Evolutionary conservation across 2,329 filamentous ascomycete genomes (phyloP).

Genomic region (Cercospora beticola): DNA sequence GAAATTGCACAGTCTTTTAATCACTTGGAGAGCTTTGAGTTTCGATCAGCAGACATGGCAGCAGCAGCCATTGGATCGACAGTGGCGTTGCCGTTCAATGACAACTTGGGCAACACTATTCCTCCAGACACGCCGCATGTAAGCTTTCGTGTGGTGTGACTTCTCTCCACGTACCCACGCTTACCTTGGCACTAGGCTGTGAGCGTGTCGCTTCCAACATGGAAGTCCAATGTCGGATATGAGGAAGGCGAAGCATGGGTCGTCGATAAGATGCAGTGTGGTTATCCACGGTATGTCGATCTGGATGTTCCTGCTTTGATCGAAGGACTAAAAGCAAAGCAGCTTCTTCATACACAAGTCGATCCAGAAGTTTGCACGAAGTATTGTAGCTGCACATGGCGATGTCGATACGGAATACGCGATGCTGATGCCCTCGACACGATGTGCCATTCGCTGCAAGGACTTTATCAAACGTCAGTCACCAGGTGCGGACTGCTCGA

Average conservation of each 20-base stretch:
- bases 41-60: background rate
- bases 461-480: slow-evolving; percentile 68
- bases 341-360: slow-evolving; percentile 90
- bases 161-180: background rate
- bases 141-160: slow-evolving; percentile 40
- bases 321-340: background rate
- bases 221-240: slow-evolving; percentile 86
- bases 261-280: slow-evolving; percentile 78
- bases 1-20: background rate
- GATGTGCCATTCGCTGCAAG: slow-evolving; percentile 69
- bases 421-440: slow-evolving; percentile 77
- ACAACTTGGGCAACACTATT: slow-evolving; percentile 63
- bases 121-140: slow-evolving; percentile 78
- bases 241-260: slow-evolving; percentile 91
- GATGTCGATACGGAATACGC: slow-evolving; percentile 60
- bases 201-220: slow-evolving; percentile 92
- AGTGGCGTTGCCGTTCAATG: slow-evolving; percentile 35
- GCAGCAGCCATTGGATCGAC: slow-evolving; percentile 20
- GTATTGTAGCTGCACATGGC: slow-evolving; percentile 66
- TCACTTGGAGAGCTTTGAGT: background rate
- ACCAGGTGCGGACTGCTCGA: slow-evolving; percentile 51
- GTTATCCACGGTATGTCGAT: slow-evolving; percentile 72
- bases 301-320: background rate
- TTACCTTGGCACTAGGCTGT: slow-evolving; percentile 64
- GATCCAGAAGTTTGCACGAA: slow-evolving; percentile 70